Base-by-base conservation (phyloP, 2,329 filamentous ascomycete species). In the Colletotrichum sp. region DNA sequence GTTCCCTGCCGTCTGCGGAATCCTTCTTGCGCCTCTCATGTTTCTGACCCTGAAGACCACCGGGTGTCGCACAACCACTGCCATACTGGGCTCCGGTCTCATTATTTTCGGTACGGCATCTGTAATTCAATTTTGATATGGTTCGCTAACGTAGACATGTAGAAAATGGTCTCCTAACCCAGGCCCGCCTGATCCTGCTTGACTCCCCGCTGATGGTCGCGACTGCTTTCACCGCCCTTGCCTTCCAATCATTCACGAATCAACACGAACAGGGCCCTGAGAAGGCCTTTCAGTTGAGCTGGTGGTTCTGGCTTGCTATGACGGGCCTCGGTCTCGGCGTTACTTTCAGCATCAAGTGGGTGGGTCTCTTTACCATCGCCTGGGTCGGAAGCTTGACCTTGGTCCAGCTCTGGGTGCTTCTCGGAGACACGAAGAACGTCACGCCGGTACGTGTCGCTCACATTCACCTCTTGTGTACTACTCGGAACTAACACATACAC, bases 281-380 rank as follows among this genome's bases (percentile, higher is more conserved):
- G 18, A 95, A 96, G 86, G 96, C 97, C 24, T 99, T 99, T 87
- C 89, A 93, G 79, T 91, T 94, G 10, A 93, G 92, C 81, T 99
- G 97, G 97, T 99, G 97, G 97, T 98, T 99, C 88, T 99, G 97
- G 96, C 91, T 99, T 71, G 90, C 91, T 73, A 92, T 95, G 83
- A 98, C 95, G 60, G 97, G 97, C 80, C 87, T 99, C 59, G 95
- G 94, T 48, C 89, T 99, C 67, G 97, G 97, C 77, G 93, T 96
- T 67, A 99, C 97, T 9, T 92, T 93, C 77, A 99, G 96, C 87
- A 96, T 99, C 82, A 99, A 99, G 89, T 99, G 97, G 97, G 97
- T 99, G 82, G 97, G 97, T 67, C 90, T 99, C 68, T 99, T 99
- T 89, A 99, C 97, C 78, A 98, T 98, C 84, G 97, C 96, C 65